Evolutionary conservation across 1,139 yeast species (phyloP), one percentile per base, ranked within the genome.

Genomic region (Magnusiomyces magnusii): DNA sequence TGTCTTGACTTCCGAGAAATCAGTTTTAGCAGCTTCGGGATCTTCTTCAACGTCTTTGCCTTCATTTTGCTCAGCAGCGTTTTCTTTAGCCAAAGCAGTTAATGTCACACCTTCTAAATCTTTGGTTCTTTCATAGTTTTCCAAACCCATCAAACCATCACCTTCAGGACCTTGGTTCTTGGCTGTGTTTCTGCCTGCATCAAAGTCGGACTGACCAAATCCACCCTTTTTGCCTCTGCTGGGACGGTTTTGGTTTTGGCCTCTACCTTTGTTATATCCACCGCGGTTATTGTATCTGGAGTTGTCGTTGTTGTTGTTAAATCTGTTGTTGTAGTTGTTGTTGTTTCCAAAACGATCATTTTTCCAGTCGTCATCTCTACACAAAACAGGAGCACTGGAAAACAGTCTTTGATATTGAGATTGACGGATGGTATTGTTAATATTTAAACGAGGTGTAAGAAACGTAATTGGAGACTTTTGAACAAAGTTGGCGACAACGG

Each of bases 101-200:
- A 62, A 47, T 51, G 58, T 55, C 23, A 65, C 56, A 23, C 56
- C 58, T 19, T 66, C 66, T 24, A 62, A 55, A 23, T 66, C 67
- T 19, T 61, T 67, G 49, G 61, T 61, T 27, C 68, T 51, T 47
- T 66, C 71, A 60, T 73, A 73, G 57, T 68, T 67, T 17, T 65
- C 67, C 56, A 60, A 53, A n/a, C 75, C 76, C 57, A 64, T 60
- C 25, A 72, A 63, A 1, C 75, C 75, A 55, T 70, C 69, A 25
- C 68, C 75, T 54, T 68, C 69, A 13, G 63, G 55, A n/a, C 67
- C 69, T n/a, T 31, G 39, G 31, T 53, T 56, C 17, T 58, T 27
- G 51, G 59, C 50, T n/a, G 60, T 58, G 41, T 64, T 64, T 58
- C 65, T 56, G 17, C 55, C 57, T 51, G 61, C 23, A 53, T 61